These are phyloP conservation scores for Fomitiporia mediterranea DNA, from an alignment of 1,284 basidiomycete genomes.

Conservation along the genomic window DNA sequence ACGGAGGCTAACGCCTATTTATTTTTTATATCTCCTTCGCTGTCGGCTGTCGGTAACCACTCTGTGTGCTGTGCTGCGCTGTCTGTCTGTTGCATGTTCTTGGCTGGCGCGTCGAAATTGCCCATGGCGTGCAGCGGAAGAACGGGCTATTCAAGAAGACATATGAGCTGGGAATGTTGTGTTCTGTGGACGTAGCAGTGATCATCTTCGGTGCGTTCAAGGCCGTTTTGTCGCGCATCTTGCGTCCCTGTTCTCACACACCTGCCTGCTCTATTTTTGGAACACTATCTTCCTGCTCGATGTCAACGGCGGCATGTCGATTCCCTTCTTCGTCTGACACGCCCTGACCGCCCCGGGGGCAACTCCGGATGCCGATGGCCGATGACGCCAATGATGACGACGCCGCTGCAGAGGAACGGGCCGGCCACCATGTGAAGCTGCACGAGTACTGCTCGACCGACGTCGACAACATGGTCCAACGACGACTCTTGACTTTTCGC, in stretches of 20 bases:
- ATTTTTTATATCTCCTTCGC: neutral
- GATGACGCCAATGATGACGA: slow-evolving; percentile 7
- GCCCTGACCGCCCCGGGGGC: no score
- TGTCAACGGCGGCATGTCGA: neutral
- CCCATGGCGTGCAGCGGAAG: no score
- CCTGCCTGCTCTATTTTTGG: slow-evolving; percentile 9
- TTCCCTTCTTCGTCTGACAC: neutral
- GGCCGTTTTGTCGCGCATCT: slow-evolving; percentile 18
- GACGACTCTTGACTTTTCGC: no score
- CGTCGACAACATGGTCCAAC: slow-evolving; percentile 46
- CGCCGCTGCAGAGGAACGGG: slow-evolving; percentile 40
- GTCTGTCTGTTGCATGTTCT: neutral
- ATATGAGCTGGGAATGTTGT: slow-evolving; percentile 44
- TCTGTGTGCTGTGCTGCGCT: neutral
- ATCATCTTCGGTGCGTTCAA: slow-evolving; percentile 48
- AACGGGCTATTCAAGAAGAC: slow-evolving; percentile 48
- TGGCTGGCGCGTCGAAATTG: neutral
- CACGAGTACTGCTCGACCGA: slow-evolving; percentile 60
- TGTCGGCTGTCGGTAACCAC: neutral
- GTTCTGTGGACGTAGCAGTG: slow-evolving; percentile 29
- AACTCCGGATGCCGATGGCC: neutral
- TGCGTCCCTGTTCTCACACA: neutral
- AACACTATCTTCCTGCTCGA: neutral
- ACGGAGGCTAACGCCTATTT: slow-evolving; percentile 7
- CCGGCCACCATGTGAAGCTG: slow-evolving; percentile 53